Evolutionary conservation across 192 early-diverging fungal genomes (phyloP), one percentile per base, ranked within the genome.

Genomic region (Spizellomyces sp.): DNA sequence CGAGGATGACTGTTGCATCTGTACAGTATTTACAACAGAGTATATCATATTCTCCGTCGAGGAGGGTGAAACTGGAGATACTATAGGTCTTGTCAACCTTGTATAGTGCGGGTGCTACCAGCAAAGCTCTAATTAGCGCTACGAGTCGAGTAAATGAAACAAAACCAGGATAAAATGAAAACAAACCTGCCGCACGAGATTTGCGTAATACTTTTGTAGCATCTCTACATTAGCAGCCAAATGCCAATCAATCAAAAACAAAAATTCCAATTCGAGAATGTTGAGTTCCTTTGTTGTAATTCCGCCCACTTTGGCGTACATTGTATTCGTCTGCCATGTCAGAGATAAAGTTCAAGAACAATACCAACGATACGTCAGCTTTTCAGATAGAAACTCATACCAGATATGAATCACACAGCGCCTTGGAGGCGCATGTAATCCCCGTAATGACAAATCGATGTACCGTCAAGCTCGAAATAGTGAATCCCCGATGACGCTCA

Each of bases 251-350:
- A 98, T 92, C 72, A 96, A 79, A 15, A 83, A 82, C 57, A 96
- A 66, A 52, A 83, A 78, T 75, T 99, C 97, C 61, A 99, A 41
- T 62, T 86, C 96, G 9, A 99, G 79, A 14, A 93, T 86, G 67
- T 99, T 99, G 12, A 99, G 80, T 79, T 99, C 97, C 58, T 94
- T 89, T 54, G 90, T 91, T 7, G 90, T 87, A 47, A 99, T 87
- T 22, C 97, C 97, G 41, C 97, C 97, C 17, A 99, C 94, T 73
- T 93, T 94, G 4, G 95, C 96, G 77, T 95, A 99, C 75, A 93
- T 91, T n/a, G 90, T 82, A 74, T 99, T 99, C 12, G 96, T 98
- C 70, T 92, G 75, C 27, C 27, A 36, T 36, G 27, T 3, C 27
- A 36, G 27, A 36, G 27, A 36, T 36, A 3, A 36, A 36, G 27